Conservation (phyloP, 352 stramenopile species). For the Thalassiosira delicatula region DNA sequence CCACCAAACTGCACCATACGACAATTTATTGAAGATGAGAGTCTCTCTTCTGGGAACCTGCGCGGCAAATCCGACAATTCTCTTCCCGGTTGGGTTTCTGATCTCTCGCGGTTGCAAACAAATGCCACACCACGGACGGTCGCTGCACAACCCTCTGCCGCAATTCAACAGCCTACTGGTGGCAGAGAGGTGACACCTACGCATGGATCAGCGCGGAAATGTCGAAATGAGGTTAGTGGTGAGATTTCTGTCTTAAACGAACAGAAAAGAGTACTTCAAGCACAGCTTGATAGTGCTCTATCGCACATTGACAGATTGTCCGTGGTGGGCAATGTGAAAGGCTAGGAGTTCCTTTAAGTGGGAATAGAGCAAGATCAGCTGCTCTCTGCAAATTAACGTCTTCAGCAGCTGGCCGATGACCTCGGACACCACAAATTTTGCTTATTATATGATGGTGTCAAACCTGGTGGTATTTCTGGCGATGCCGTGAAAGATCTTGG, state of each 20-base stretch:
- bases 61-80: neutral
- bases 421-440: neutral
- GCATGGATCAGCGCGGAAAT: neutral
- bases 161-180: neutral
- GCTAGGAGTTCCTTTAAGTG: neutral
- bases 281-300: neutral
- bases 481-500: constrained; percentile 11
- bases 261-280: neutral
- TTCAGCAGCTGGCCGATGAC: neutral
- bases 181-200: too few species aligned
- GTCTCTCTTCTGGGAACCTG: neutral
- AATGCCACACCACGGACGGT: neutral
- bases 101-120: neutral
- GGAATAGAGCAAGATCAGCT: neutral
- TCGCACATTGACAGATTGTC: neutral
- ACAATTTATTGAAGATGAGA: neutral
- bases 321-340: neutral
- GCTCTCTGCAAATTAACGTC: neutral
- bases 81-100: neutral
- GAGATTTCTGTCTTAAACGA: neutral
- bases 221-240: neutral
- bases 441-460: neutral
- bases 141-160: neutral
- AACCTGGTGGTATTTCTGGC: neutral
- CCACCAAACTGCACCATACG: constrained; percentile 7